Base-by-base conservation (phyloP, 352 stramenopile species). In the Pythium utonaiense region DNA sequence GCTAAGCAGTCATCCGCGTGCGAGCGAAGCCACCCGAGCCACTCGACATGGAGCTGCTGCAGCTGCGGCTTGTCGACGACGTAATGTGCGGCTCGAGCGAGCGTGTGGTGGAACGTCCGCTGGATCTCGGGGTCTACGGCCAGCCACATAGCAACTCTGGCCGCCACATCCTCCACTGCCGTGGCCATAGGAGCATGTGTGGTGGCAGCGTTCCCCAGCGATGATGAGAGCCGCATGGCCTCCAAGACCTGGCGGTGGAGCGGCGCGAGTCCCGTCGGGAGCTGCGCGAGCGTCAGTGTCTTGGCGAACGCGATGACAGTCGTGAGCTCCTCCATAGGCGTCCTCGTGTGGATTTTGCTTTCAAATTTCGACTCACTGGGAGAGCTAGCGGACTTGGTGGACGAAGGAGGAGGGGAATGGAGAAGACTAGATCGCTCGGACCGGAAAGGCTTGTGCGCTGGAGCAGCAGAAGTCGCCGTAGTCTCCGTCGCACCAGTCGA, bases 271-370 rank as follows among this genome's bases (percentile, higher is more conserved):
- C n/a, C 22, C 3, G 41, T 4, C 41, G 7, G 12, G 41, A 24
- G 41, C 22, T 24, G 47, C 24, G 50, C 31, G 31, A 57, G 21
- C 6, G 50, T 21, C 16, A 57, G 6, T 17, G 50, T 25, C n/a
- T 36, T 31, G 12, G 34, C 25, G 31, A 57, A 45, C 16, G 25
- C 28, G 16, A 57, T 16, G 50, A 57, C 30, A 3, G 21, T 38
- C 50, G 28, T 31, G 50, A 57, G 50, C 21, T 47, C 50, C 16
- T 45, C 30, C 28, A 57, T 30, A 30, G 31, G 50, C 47, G 50
- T 45, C 25, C 10, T 5, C 31, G 2, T 17, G 25, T 8, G 31
- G 50, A 14, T 19, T 44, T 30, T 16, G n/a, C 7, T 3, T 6
- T n/a, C n/a, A n/a, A n/a, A n/a, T n/a, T n/a, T n/a, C n/a, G n/a